phyloP scores from a whole-genome alignment of 495 filamentous ascomycete genomes.

The Thermochaetoides thermophila region DNA sequence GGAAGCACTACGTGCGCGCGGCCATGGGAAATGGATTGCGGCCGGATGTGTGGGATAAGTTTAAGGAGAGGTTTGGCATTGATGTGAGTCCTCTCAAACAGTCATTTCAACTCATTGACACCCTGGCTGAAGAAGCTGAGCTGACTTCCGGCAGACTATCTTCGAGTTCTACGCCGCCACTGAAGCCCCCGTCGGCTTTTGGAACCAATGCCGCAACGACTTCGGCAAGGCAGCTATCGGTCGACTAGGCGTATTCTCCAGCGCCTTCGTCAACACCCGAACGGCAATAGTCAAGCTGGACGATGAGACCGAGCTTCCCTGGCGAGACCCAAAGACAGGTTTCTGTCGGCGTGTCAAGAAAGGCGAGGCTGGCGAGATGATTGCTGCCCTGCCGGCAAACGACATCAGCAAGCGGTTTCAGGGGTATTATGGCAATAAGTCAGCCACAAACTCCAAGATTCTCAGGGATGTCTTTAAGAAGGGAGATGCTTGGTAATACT shows the following conservation, averaged over 20 bases:
- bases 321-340: conserved; percentile 56
- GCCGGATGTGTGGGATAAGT: conserved; percentile 77
- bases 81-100: conserved; percentile 15
- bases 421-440: conserved; percentile 67
- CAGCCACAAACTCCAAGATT: conserved; percentile 65
- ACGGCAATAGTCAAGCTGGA: conserved; percentile 58
- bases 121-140: not conserved
- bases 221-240: conserved; percentile 71
- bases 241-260: conserved; percentile 48
- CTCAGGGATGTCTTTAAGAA: conserved; percentile 60
- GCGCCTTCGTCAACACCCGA: conserved; percentile 30
- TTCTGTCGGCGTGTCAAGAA: conserved; percentile 47
- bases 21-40: conserved; percentile 86
- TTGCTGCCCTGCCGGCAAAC: conserved; percentile 51
- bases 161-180: conserved; percentile 86
- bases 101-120: not conserved
- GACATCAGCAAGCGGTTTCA: conserved; percentile 56
- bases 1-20: conserved; percentile 54
- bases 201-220: conserved; percentile 60
- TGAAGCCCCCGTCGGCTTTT: conserved; percentile 55
- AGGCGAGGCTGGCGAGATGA: conserved; percentile 63
- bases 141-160: conserved; percentile 31
- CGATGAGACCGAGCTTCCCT: conserved; percentile 50
- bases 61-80: conserved; percentile 78
- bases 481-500: conserved; percentile 53